Conservation (phyloP, 2,329 filamentous ascomycete genomes). For the Exophiala alcalophila region DNA sequence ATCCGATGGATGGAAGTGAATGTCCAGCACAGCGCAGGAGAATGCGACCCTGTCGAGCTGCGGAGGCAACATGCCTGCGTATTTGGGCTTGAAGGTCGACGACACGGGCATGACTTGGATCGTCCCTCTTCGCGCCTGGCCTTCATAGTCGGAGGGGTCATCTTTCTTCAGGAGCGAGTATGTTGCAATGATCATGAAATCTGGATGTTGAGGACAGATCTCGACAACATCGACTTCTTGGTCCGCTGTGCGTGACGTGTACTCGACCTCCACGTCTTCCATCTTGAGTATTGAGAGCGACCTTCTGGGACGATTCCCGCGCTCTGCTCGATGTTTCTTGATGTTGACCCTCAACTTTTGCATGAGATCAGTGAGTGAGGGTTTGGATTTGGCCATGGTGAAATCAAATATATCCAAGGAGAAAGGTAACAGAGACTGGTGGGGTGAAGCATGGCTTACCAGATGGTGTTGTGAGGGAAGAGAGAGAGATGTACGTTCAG, state of each 20-base stretch:
- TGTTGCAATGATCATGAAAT: constrained; percentile 29
- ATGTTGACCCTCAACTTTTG: constrained; percentile 16
- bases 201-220: constrained; percentile 23
- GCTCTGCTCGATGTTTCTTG: constrained; percentile 9
- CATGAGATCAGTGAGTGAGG: constrained; percentile 17
- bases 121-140: constrained; percentile 19
- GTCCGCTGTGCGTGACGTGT: constrained; percentile 16
- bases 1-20: constrained; percentile 69
- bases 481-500: too few relatives aligned
- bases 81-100: constrained; percentile 11
- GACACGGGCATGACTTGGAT: constrained; percentile 24
- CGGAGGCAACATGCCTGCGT: constrained; percentile 20
- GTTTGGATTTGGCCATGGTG: constrained; percentile 13
- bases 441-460: too few relatives aligned
- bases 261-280: constrained; percentile 11
- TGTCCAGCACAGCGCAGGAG: constrained; percentile 71
- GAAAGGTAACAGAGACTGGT: too few relatives aligned
- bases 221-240: constrained; percentile 27
- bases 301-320: not conserved
- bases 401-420: too few relatives aligned
- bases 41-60: constrained; percentile 31
- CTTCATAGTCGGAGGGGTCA: constrained; percentile 12
- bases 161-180: constrained; percentile 26
- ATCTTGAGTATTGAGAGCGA: constrained; percentile 5
- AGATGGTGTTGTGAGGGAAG: too few relatives aligned